Evolutionary conservation across 495 filamentous ascomycete genomes (phyloP).

Genomic region (Aspergillus olivimuriae): DNA sequence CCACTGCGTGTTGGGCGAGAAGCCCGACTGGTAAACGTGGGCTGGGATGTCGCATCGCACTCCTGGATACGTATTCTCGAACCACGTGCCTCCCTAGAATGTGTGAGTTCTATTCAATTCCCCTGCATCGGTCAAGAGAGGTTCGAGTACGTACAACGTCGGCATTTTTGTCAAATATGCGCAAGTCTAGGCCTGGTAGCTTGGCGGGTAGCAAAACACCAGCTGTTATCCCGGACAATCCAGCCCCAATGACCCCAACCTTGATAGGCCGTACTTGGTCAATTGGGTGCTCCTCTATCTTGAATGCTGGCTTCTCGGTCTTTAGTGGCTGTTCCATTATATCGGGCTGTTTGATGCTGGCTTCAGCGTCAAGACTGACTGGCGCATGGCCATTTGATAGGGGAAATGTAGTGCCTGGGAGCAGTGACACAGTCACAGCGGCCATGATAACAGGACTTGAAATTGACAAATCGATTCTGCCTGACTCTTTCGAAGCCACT

Average conservation of each 20-base stretch:
- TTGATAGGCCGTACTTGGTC: slow-evolving; percentile 37
- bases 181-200: slow-evolving; percentile 44
- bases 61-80: slow-evolving; percentile 54
- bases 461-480: background rate
- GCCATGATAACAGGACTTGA: no score
- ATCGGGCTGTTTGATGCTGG: background rate
- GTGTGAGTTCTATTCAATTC: background rate
- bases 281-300: slow-evolving; percentile 36
- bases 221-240: slow-evolving; percentile 43
- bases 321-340: background rate
- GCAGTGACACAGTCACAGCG: background rate
- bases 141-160: slow-evolving; percentile 37
- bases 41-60: slow-evolving; percentile 62
- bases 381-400: background rate
- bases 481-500: no score
- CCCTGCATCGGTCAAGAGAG: background rate
- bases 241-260: slow-evolving; percentile 49
- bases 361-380: background rate
- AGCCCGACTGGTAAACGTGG: slow-evolving; percentile 63
- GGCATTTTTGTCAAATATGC: slow-evolving; percentile 50
- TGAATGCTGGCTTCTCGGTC: slow-evolving; percentile 14
- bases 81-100: slow-evolving; percentile 46
- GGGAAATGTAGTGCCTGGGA: background rate
- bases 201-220: slow-evolving; percentile 45
- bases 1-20: slow-evolving; percentile 62